Evolutionary conservation across 106 monocot species (phyloP), one percentile per base, ranked within the genome.

Genomic region (Dendrobium catenatum): DNA sequence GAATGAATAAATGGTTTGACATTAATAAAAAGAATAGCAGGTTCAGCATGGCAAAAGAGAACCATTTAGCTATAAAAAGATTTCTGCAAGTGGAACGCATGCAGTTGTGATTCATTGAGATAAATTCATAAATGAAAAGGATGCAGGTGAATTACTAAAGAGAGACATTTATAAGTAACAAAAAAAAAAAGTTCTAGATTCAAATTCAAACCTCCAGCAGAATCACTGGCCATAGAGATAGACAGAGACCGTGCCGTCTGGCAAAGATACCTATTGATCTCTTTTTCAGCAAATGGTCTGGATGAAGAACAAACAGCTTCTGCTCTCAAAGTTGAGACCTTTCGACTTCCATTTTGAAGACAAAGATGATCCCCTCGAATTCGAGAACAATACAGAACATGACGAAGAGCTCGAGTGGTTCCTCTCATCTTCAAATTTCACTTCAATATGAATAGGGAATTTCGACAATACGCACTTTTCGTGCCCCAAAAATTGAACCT

Each of bases 351-450:
- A 27, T 31, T 18, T 17, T 44, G 78, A 20, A 56, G 43, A 55
- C 26, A 81, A 68, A 78, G 43, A 27, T 11, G 77, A 7, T 18
- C 76, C 9, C 51, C 59, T 77, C n/a, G 80, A 37, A 66, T 17
- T 47, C 26, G 78, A 77, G 77, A 80, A 19, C 27, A 55, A 24
- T 26, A 66, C 20, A 80, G 80, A 31, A 55, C 78, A 78, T 79
- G 86, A n/a, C 78, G 83, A 70, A 88, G 77, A 75, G 81, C 68
- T 58, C 83, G 83, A 79, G 83, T 48, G 33, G 82, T 72, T 9
- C 56, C 46, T 44, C 83, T 88, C 88, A 86, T 88, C 78, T 46
- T 80, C 16, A 64, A 79, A 8, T 51, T 27, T 76, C 74, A 43
- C 41, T 74, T 74, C 22, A 74, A 42, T 74, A 44, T 44, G 74